phyloP scores from a whole-genome alignment of 768 basidiomycete genomes.

The Tulasnella sp. region DNA sequence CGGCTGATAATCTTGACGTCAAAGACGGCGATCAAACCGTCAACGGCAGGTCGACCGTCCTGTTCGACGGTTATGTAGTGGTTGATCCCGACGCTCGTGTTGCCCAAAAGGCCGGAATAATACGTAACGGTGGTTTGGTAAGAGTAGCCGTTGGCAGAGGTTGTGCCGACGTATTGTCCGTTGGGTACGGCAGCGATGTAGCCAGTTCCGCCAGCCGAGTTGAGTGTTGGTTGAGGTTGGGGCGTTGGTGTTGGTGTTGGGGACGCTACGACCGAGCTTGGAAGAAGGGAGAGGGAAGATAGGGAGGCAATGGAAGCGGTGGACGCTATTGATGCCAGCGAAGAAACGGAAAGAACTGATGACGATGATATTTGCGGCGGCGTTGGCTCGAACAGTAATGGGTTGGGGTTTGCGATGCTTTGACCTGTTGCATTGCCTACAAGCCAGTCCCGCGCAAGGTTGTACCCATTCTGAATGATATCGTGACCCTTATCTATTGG shows the following conservation, averaged over 20 bases:
- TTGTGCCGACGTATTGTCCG: constrained; percentile 56
- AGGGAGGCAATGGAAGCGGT: background rate
- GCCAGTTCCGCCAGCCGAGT: constrained; percentile 8
- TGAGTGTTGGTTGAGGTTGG: background rate
- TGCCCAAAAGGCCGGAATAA: constrained; percentile 63
- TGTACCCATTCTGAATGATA: constrained; percentile 66
- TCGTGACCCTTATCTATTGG: constrained; percentile 61
- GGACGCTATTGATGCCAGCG: constrained; percentile 6
- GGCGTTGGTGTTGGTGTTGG: background rate
- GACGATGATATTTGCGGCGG: background rate
- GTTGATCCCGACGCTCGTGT: constrained; percentile 67
- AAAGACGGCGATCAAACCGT: constrained; percentile 79
- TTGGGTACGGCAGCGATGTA: constrained; percentile 51
- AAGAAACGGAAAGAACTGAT: background rate
- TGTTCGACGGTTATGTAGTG: constrained; percentile 55
- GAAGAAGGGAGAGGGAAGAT: background rate
- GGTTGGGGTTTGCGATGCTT: constrained; percentile 31
- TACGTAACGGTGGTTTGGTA: constrained; percentile 72
- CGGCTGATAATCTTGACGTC: constrained; percentile 44
- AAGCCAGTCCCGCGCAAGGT: constrained; percentile 61
- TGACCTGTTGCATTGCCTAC: constrained; percentile 73
- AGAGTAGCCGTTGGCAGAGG: constrained; percentile 62
- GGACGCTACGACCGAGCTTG: background rate
- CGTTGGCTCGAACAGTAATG: background rate
- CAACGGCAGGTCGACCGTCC: constrained; percentile 56